Evolutionary conservation across 305 asterid species (phyloP), one percentile per base, ranked within the genome.

Genomic region (Fraxinus sp.): DNA sequence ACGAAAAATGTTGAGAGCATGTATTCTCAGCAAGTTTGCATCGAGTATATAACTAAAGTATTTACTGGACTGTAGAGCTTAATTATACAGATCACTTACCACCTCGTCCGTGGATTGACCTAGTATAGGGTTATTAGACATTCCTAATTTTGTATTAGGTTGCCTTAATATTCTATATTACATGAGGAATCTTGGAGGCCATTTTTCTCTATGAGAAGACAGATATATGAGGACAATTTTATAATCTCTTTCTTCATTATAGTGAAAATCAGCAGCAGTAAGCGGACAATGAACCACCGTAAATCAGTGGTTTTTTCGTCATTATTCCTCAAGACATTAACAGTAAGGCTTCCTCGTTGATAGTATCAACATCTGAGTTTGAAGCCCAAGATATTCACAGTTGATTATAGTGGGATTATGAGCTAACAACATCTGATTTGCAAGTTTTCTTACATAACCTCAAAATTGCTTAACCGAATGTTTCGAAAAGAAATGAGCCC

Each of bases 1-100:
- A 32, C 33, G 33, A 32, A 32, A 32, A 32, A 32, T 32, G 70
- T 62, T 9, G 71, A 18, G 4, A 62, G 71, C 32, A 62, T 18
- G 32, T n/a, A 55, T n/a, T 89, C 81, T 79, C 88, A 18, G 57
- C 77, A 3, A 79, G 88, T 49, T n/a, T 5, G 64, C 26, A 5
- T 55, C 24, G 24, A 55, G 24, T n/a, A n/a, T n/a, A 18, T n/a
- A 3, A n/a, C 22, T 5, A 6, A 55, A n/a, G 66, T 55, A 55
- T 55, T 4, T n/a, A 5, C 24, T 55, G 66, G 66, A 55, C 66
- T n/a, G 26, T 7, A 6, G 26, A n/a, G 66, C 26, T 57, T 18
- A 57, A 57, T 0, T 57, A 18, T 57, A 2, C 26, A 57, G 66
- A n/a, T 57, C 26, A 57, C 66, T 6, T 57, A 57, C 20, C 66